Percentiles rank a stretch among this genome's conserved stretches.
phyloP scores from a whole-genome alignment of 768 basidiomycete species.

The Tylopilus sp. region DNA sequence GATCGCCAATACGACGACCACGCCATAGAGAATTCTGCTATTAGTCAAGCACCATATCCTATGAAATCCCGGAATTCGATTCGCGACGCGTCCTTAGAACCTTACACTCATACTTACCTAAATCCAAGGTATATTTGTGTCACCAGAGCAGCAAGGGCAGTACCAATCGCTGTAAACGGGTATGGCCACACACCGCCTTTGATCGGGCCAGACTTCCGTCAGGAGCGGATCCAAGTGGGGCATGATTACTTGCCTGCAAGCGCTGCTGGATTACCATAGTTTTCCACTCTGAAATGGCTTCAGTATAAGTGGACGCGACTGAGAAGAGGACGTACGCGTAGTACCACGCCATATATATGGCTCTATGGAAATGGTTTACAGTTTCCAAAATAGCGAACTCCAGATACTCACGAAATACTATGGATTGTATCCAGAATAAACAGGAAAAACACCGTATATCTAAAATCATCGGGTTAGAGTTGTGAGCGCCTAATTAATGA shows the following conservation, averaged over 20 bases:
- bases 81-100: no score
- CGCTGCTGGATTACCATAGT: neutral
- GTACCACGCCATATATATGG: neutral
- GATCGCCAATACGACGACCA: neutral
- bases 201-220: neutral
- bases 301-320: neutral
- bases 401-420: neutral
- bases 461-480: neutral
- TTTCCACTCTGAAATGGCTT: neutral
- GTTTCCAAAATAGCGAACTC: neutral
- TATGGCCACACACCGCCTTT: neutral
- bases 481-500: no score
- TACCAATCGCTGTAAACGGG: neutral
- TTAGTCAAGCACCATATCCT: neutral
- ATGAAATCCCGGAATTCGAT: neutral
- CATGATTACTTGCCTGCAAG: neutral
- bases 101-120: neutral
- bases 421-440: neutral
- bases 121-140: neutral
- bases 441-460: neutral
- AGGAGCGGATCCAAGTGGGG: neutral
- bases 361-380: neutral
- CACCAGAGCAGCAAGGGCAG: neutral
- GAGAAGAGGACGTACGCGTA: neutral
- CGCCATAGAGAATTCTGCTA: neutral